Evolutionary conservation across 352 stramenopile genomes (phyloP).

Genomic region (Phytopythium litorale): DNA sequence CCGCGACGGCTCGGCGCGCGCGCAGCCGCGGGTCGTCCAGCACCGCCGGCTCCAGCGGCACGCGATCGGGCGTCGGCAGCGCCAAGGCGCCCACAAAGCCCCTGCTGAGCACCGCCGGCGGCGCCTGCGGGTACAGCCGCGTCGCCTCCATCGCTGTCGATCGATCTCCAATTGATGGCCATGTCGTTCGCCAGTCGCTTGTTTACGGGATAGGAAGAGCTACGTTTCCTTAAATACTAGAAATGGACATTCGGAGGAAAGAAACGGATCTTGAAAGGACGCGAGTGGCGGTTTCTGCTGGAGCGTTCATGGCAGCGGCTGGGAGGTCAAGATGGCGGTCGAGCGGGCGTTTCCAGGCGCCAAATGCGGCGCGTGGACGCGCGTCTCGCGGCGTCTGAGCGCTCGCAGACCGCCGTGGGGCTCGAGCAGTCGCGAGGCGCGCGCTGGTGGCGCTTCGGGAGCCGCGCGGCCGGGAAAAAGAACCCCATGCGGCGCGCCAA

Average conservation of each 20-base stretch:
- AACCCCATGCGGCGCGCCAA: neutral
- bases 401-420: neutral
- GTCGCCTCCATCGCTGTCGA: slow-evolving; percentile 62
- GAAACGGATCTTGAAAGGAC: neutral
- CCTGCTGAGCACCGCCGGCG: slow-evolving; percentile 39
- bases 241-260: neutral
- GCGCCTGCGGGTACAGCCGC: slow-evolving; percentile 46
- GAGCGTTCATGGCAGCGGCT: neutral
- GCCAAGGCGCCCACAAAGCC: slow-evolving; percentile 52
- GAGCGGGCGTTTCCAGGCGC: neutral
- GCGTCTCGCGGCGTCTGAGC: neutral
- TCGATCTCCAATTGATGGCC: neutral
- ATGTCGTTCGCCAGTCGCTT: neutral
- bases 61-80: slow-evolving; percentile 32
- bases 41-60: slow-evolving; percentile 42
- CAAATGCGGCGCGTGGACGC: neutral
- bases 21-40: slow-evolving; percentile 51
- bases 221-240: neutral
- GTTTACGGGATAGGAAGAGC: neutral
- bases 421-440: neutral
- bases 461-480: neutral
- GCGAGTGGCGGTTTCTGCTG: neutral
- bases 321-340: neutral
- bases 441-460: neutral
- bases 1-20: slow-evolving; percentile 18